phyloP scores from a whole-genome alignment of 208 protist genomes.

The Leptomonas pyrrhocoris region DNA sequence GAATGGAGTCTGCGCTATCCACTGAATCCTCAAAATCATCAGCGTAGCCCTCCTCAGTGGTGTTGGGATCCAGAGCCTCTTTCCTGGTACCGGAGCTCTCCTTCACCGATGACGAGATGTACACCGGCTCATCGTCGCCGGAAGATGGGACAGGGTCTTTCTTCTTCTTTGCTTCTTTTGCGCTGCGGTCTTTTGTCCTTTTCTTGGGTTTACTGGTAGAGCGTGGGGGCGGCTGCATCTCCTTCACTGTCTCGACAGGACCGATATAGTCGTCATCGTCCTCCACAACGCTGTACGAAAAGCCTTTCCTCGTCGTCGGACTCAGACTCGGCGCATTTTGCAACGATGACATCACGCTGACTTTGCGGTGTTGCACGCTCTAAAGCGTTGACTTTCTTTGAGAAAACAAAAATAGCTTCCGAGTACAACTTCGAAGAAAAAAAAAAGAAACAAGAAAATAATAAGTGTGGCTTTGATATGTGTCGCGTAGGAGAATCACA shows the following conservation, averaged over 20 bases:
- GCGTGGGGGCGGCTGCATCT: constrained; percentile 6
- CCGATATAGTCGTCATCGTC: constrained; percentile 67
- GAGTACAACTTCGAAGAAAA: not conserved
- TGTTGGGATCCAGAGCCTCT: constrained; percentile 5
- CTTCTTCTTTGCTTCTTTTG: constrained; percentile 33
- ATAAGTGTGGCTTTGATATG: not conserved
- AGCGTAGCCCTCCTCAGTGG: constrained; percentile 41
- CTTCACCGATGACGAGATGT: constrained; percentile 27
- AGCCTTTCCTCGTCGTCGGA: constrained; percentile 30
- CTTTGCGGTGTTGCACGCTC: not conserved
- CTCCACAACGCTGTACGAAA: constrained; percentile 30
- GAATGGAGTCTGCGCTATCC: constrained; percentile 67
- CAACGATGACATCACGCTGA: constrained; percentile 20
- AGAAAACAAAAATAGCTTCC: not conserved
- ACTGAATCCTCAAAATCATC: constrained; percentile 42
- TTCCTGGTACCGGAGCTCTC: constrained; percentile 22
- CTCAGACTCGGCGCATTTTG: constrained; percentile 58
- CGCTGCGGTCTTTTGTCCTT: constrained; percentile 33
- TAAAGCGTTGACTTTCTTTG: not conserved
- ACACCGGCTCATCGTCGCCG: constrained; percentile 2
- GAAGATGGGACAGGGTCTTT: constrained; percentile 13
- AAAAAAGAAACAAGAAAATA: not conserved
- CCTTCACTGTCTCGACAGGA: constrained; percentile 24
- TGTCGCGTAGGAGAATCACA: not conserved
- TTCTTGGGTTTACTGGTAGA: constrained; percentile 36